A percentile compares a stretch with the other conserved stretches of the same genome.
Evolutionary conservation across 495 filamentous ascomycete genomes (phyloP).

Genomic region (Penicillium simplicissimum): DNA sequence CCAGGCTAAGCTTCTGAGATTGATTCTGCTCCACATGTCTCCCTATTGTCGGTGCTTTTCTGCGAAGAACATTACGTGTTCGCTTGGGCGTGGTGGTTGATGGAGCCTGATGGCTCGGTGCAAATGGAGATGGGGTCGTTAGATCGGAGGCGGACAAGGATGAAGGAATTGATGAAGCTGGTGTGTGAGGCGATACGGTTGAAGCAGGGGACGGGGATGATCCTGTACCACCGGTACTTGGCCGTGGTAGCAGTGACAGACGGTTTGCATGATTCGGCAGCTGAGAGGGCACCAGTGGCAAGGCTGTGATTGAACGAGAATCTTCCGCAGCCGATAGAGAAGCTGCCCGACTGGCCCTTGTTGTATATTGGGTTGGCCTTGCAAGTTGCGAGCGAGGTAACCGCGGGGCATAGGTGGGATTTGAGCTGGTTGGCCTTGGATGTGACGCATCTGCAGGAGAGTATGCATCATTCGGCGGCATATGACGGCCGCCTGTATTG

Average conservation of each 20-base stretch:
- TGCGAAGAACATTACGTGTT: slow-evolving; percentile 45
- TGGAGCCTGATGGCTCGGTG: slow-evolving; percentile 13
- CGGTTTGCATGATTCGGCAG: slow-evolving; percentile 28
- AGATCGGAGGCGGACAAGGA: slow-evolving; percentile 23
- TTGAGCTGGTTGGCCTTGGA: slow-evolving; percentile 21
- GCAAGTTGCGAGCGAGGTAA: slow-evolving; percentile 33
- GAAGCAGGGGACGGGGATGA: slow-evolving; percentile 23
- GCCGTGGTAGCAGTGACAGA: slow-evolving; percentile 36
- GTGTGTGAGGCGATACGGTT: slow-evolving; percentile 16
- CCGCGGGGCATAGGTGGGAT: slow-evolving; percentile 17
- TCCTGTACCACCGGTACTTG: slow-evolving; percentile 25
- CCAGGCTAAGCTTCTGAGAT: slow-evolving; percentile 38
- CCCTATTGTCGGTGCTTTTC: slow-evolving; percentile 46
- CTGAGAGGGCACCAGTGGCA: slow-evolving; percentile 24
- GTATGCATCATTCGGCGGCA: slow-evolving; percentile 33
- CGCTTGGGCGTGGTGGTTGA: slow-evolving; percentile 26
- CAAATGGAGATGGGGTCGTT: slow-evolving; percentile 15
- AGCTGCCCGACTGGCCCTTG: slow-evolving; percentile 29
- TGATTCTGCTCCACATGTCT: slow-evolving; percentile 32
- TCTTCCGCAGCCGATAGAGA: slow-evolving; percentile 36
- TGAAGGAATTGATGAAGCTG: slow-evolving; percentile 21
- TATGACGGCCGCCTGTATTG: slow-evolving; percentile 36
- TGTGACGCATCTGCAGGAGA: slow-evolving; percentile 31
- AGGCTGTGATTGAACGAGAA: slow-evolving; percentile 23
- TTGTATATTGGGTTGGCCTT: slow-evolving; percentile 26